Conservation (phyloP, 2,329 filamentous ascomycete species). For the Epichloe uncinata region DNA sequence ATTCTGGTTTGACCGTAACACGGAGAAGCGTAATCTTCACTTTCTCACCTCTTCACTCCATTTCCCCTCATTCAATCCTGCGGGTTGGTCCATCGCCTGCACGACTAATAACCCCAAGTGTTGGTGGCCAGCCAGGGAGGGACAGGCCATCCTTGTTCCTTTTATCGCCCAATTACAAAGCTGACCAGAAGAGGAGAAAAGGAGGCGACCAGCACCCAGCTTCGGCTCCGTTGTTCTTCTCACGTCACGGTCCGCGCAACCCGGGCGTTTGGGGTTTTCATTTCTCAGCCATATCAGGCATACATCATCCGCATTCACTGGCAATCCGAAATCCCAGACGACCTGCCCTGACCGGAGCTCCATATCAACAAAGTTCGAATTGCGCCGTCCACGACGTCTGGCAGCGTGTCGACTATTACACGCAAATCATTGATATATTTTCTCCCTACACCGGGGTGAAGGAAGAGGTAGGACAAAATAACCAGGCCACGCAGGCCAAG, state of each 20-base stretch:
- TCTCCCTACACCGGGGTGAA: not conserved
- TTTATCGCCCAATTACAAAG: conserved; percentile 1
- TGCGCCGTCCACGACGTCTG: too few relatives aligned
- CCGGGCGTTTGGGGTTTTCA: not conserved
- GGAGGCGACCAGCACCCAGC: not conserved
- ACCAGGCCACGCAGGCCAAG: not conserved
- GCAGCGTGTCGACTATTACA: too few relatives aligned
- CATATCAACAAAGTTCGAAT: too few relatives aligned
- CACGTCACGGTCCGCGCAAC: not conserved
- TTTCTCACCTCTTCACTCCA: not conserved
- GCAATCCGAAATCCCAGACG: too few relatives aligned
- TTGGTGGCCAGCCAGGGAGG: not conserved
- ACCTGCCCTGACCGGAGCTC: too few relatives aligned
- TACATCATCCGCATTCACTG: too few relatives aligned
- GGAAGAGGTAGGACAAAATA: not conserved
- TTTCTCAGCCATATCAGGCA: too few relatives aligned
- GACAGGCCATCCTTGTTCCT: not conserved
- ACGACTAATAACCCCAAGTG: not conserved
- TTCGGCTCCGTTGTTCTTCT: not conserved
- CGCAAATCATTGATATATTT: too few relatives aligned
- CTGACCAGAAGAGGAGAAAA: not conserved
- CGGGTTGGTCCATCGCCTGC: not conserved
- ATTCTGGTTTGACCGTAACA: too few relatives aligned
- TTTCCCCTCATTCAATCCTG: not conserved
- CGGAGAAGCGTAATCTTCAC: too few relatives aligned